A percentile compares a stretch with the other conserved stretches of the same genome.
These are phyloP conservation scores for Suillus plorans DNA, from an alignment of 768 basidiomycete genomes.

Conservation along the genomic window DNA sequence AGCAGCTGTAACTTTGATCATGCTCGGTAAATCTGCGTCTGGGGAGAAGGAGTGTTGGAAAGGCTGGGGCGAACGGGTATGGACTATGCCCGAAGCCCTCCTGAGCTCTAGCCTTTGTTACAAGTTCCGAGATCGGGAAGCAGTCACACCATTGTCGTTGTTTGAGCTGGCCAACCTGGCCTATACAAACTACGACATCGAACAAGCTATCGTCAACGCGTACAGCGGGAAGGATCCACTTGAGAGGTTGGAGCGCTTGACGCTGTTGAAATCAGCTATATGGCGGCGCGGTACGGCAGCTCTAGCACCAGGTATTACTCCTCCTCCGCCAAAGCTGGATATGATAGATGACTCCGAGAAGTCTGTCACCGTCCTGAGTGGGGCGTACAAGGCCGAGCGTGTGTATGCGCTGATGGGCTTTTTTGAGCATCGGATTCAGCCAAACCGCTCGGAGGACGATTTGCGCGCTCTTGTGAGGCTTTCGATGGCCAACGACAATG, in stretches of 20 bases:
- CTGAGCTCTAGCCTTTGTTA: slow-evolving; percentile 8
- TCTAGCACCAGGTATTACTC: not conserved
- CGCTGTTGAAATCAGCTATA: slow-evolving; percentile 18
- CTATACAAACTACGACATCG: slow-evolving; percentile 10
- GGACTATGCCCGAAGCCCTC: slow-evolving; percentile 9
- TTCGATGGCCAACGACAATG: slow-evolving; percentile 24
- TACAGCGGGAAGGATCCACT: slow-evolving; percentile 7
- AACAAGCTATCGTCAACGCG: slow-evolving; percentile 17
- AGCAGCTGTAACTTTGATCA: slow-evolving; percentile 15
- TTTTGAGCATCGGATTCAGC: slow-evolving; percentile 21
- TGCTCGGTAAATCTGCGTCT: slow-evolving; percentile 7
- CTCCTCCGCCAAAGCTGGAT: not conserved
- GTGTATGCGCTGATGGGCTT: slow-evolving; percentile 24
- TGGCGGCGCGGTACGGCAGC: slow-evolving; percentile 19
- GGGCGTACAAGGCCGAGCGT: slow-evolving; percentile 17
- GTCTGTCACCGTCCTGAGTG: not conserved
- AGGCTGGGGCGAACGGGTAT: slow-evolving; percentile 20
- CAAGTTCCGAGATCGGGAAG: slow-evolving; percentile 9
- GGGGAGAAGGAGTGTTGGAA: slow-evolving; percentile 13
- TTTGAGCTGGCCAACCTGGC: slow-evolving; percentile 16
- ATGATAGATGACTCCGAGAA: not conserved
- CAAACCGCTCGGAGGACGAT: slow-evolving; percentile 14
- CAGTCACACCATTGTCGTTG: not conserved
- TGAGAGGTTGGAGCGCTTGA: slow-evolving; percentile 18
- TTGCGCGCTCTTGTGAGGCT: slow-evolving; percentile 17